A percentile compares a stretch with the other conserved stretches of the same genome.
These are phyloP conservation scores for Gossypium aridum DNA, from an alignment of 441 rosid genomes.

Conservation along the genomic window DNA sequence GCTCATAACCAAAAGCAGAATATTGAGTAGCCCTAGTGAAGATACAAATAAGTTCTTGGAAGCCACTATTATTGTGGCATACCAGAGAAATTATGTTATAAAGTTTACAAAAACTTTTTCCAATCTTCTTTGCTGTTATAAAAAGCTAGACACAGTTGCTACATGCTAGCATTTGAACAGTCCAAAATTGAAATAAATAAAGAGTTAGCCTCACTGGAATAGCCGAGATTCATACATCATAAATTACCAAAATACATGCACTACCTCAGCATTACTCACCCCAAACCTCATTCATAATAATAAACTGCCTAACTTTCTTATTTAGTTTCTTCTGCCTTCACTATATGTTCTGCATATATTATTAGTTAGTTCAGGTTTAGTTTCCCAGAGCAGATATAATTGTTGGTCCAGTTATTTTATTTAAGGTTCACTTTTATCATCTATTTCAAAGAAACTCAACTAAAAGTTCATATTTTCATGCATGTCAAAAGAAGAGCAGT, in stretches of 20 bases:
- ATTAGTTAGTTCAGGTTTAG: not conserved
- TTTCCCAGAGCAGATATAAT: not conserved
- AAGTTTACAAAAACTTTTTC: not conserved
- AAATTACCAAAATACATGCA: not conserved
- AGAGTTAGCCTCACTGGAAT: not conserved
- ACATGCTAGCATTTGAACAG: not conserved
- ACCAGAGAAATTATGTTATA: not conserved
- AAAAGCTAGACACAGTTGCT: not conserved
- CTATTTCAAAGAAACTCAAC: not conserved
- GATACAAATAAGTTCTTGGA: not conserved
- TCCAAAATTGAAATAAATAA: not conserved
- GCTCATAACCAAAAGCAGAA: not conserved
- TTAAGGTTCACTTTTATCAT: constrained; percentile 1
- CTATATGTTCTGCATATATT: not conserved
- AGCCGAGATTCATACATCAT: not conserved
- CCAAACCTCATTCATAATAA: not conserved
- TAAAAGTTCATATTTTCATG: not conserved
- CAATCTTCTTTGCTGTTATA: not conserved
- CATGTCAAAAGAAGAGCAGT: not conserved
- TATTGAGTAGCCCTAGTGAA: not conserved
- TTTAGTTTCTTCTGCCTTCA: not conserved
- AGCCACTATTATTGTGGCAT: not conserved
- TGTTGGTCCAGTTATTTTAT: not conserved
- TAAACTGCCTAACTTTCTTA: not conserved
- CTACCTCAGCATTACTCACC: not conserved